Evolutionary conservation across 768 basidiomycete species (phyloP).

Genomic region (Amanita rubescens): DNA sequence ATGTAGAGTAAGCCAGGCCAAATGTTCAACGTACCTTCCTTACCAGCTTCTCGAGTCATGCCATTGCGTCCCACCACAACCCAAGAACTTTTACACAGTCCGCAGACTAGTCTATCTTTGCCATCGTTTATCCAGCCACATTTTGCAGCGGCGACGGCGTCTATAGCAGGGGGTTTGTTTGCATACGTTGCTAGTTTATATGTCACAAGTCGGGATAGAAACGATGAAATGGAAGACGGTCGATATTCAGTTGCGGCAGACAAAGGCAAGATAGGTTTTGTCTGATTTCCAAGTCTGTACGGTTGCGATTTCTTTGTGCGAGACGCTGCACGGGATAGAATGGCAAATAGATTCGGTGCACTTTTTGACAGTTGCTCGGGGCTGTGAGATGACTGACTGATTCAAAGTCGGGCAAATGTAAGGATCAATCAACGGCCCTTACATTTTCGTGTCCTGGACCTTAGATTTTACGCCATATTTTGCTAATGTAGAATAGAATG

Average conservation of each 20-base stretch:
- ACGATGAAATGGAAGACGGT: constrained; percentile 69
- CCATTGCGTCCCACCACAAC: constrained; percentile 62
- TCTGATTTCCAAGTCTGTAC: constrained; percentile 30
- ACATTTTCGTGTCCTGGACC: constrained; percentile 30
- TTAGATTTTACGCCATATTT: constrained; percentile 67
- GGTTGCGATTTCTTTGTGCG: constrained; percentile 46
- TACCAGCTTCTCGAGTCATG: constrained; percentile 73
- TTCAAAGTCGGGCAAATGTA: not conserved
- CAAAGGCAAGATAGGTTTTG: constrained; percentile 23
- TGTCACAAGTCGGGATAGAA: constrained; percentile 66
- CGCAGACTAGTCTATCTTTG: constrained; percentile 71
- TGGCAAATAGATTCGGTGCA: constrained; percentile 65
- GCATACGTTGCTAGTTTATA: constrained; percentile 77
- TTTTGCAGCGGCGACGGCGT: constrained; percentile 74
- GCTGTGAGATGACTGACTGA: not conserved
- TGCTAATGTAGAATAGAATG: constrained; percentile 69
- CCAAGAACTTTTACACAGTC: constrained; percentile 67
- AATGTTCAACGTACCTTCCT: constrained; percentile 28
- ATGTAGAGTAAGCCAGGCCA: constrained; percentile 11
- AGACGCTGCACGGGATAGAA: constrained; percentile 57
- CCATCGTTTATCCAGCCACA: constrained; percentile 84
- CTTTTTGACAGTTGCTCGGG: constrained; percentile 33
- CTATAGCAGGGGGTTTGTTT: constrained; percentile 65
- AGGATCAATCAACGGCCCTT: not conserved
- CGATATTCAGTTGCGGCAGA: constrained; percentile 54